Evolutionary conservation across 805 yeast genomes (phyloP).

Genomic region (Lipomyces chichibuensis): DNA sequence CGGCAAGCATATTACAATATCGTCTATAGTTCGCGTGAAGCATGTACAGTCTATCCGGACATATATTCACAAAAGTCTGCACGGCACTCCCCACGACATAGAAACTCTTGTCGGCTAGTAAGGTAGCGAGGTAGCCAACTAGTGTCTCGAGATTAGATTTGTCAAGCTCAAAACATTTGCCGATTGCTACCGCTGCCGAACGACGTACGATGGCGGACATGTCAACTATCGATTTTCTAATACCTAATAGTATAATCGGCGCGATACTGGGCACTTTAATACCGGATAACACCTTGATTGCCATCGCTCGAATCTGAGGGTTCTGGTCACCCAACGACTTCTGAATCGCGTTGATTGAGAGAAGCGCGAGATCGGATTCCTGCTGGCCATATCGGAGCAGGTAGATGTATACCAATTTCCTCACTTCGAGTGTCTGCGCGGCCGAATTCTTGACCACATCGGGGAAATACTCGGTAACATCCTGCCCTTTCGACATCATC

Average conservation of each 20-base stretch:
- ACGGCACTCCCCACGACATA: conserved; percentile 73
- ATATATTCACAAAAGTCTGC: conserved; percentile 56
- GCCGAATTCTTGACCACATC: conserved; percentile 88
- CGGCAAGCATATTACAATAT: conserved; percentile 51
- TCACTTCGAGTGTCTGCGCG: conserved; percentile 63
- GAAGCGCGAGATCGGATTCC: conserved; percentile 86
- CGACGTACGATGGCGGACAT: conserved; percentile 76
- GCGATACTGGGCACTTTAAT: conserved; percentile 77
- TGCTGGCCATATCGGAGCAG: conserved; percentile 74
- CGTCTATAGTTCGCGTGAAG: conserved; percentile 73
- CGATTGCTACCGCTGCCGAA: conserved; percentile 75
- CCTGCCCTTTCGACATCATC: conserved; percentile 46
- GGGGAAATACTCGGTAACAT: conserved; percentile 63
- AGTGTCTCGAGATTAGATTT: conserved; percentile 55
- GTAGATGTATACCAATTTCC: conserved; percentile 76
- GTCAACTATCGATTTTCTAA: conserved; percentile 70
- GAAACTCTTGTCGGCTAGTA: conserved; percentile 67
- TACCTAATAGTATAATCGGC: conserved; percentile 74
- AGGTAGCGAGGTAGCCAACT: conserved; percentile 50
- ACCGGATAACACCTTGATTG: conserved; percentile 80
- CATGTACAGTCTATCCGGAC: conserved; percentile 61
- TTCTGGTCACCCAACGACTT: conserved; percentile 72
- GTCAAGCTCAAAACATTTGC: conserved; percentile 56
- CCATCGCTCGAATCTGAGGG: conserved; percentile 68
- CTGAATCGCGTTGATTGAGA: conserved; percentile 90